These are phyloP conservation scores for Gracilariopsis chorda DNA, from an alignment of 23 red algal species.

Conservation along the genomic window DNA sequence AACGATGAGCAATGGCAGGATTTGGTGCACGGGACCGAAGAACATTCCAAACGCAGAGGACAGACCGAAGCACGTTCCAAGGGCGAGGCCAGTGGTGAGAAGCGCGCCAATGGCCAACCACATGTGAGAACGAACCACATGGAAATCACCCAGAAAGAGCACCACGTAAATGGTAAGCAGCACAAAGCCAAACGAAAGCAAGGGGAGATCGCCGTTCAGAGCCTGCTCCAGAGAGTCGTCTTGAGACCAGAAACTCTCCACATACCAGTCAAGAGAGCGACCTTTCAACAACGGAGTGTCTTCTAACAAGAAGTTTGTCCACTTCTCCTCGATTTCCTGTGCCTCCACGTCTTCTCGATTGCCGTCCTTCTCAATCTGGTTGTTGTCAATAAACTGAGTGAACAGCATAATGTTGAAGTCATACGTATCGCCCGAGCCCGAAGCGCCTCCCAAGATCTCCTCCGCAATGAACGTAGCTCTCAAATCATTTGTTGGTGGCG, in stretches of 20 bases:
- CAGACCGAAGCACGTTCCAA: constrained; percentile 65
- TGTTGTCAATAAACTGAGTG: constrained; percentile 41
- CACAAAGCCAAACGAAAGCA: constrained; percentile 54
- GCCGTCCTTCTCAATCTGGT: constrained; percentile 47
- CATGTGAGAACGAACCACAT: constrained; percentile 68
- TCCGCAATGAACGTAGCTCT: constrained; percentile 31
- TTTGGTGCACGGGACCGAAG: constrained; percentile 76
- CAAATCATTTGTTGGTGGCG: background rate
- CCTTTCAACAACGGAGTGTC: background rate
- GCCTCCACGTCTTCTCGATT: constrained; percentile 45
- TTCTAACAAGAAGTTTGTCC: constrained; percentile 38
- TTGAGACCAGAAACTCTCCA: constrained; percentile 3
- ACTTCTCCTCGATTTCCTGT: constrained; percentile 47
- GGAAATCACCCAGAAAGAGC: constrained; percentile 69
- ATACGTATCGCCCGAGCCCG: background rate
- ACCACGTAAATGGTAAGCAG: constrained; percentile 70
- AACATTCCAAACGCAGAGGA: constrained; percentile 61
- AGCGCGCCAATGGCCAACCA: constrained; percentile 41
- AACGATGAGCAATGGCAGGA: constrained; percentile 71
- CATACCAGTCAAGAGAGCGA: constrained; percentile 15
- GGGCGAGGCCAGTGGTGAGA: constrained; percentile 43
- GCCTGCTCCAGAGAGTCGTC: constrained; percentile 45
- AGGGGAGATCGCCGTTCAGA: constrained; percentile 49
- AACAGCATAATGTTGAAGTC: constrained; percentile 6
- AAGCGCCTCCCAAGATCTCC: constrained; percentile 15